Evolutionary conservation across 1,139 yeast species (phyloP).

Genomic region (Yamadazyma spencermartinsiae): DNA sequence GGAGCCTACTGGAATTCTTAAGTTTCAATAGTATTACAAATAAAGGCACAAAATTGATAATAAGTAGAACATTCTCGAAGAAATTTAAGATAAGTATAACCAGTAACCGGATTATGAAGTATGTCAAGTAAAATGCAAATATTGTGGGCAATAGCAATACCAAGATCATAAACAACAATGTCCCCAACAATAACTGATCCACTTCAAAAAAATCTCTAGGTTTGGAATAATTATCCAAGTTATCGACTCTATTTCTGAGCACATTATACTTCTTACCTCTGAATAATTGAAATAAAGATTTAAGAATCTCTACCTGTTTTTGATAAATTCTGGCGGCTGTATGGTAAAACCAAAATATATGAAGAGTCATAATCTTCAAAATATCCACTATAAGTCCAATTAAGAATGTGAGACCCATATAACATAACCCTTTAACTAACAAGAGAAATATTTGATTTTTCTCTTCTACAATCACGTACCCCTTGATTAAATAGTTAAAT

Average conservation of each 20-base stretch:
- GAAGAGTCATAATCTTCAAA: slow-evolving; percentile 63
- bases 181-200: slow-evolving; percentile 87
- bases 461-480: slow-evolving; percentile 9
- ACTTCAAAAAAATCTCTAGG: slow-evolving; percentile 58
- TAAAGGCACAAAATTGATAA: slow-evolving; percentile 80
- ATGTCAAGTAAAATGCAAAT: slow-evolving; percentile 77
- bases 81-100: slow-evolving; percentile 51
- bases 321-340: slow-evolving; percentile 78
- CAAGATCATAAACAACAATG: slow-evolving; percentile 78
- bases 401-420: slow-evolving; percentile 63
- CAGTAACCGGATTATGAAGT: slow-evolving; percentile 58
- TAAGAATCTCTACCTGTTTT: slow-evolving; percentile 68
- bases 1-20: slow-evolving; percentile 81
- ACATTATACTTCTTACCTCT: slow-evolving; percentile 88
- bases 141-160: slow-evolving; percentile 84
- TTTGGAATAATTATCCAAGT: slow-evolving; percentile 51
- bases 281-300: slow-evolving; percentile 79
- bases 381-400: slow-evolving; percentile 68
- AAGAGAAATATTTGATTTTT: slow-evolving; percentile 3
- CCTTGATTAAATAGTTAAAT: slow-evolving; percentile 46
- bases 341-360: slow-evolving; percentile 72
- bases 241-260: slow-evolving; percentile 80
- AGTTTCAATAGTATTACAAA: slow-evolving; percentile 76
- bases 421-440: slow-evolving; percentile 25
- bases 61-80: slow-evolving; percentile 62